Evolutionary conservation across 208 protist genomes (phyloP), one percentile per base, ranked within the genome.

Genomic region (Trypanosoma theileri): DNA sequence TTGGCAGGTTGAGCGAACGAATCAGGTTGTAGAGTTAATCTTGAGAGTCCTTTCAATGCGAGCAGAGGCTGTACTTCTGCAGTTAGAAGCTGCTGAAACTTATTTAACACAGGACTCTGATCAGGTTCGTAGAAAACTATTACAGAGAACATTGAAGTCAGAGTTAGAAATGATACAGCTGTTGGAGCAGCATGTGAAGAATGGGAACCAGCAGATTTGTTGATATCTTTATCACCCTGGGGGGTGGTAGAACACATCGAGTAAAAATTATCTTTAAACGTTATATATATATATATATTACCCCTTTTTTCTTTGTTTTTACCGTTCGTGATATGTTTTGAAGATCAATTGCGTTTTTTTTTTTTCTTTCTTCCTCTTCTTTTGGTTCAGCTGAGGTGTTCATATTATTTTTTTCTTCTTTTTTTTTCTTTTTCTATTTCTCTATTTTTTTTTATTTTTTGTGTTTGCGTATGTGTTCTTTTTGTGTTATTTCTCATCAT

Each of bases 121-220:
- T 40, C 35, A 53, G 28, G 41, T 50, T 16, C 73, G 82, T 26
- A 61, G 60, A 58, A 67, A 74, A 57, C 63, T 88, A 7, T 41
- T 88, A 22, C 66, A 69, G 22, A 59, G 66, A 17, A 69, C 75
- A 0, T 59, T 91, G 42, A 50, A 67, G 26, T 85, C 85, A 6
- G 85, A 91, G 66, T 50, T 90, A 46, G 71, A 76, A 21, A 79
- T 70, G 65, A 59, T 73, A 53, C 42, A 73, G 54, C 59, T 57
- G 16, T 35, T 71, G 22, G 19, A 74, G 55, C n/a, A 74, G 55
- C 17, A 74, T 44, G 31, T 78, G 19, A 46, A 44, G 24, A 50
- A 22, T 40, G 28, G 19, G 40, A 6, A 31, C 14, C 61, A 66
- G 13, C 24, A 41, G 61, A 45, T 42, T 66, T 68, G 67, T 41